Evolutionary conservation across 78 protist genomes (phyloP), one percentile per base, ranked within the genome.

Genomic region (Paratrimastix pyriformis): DNA sequence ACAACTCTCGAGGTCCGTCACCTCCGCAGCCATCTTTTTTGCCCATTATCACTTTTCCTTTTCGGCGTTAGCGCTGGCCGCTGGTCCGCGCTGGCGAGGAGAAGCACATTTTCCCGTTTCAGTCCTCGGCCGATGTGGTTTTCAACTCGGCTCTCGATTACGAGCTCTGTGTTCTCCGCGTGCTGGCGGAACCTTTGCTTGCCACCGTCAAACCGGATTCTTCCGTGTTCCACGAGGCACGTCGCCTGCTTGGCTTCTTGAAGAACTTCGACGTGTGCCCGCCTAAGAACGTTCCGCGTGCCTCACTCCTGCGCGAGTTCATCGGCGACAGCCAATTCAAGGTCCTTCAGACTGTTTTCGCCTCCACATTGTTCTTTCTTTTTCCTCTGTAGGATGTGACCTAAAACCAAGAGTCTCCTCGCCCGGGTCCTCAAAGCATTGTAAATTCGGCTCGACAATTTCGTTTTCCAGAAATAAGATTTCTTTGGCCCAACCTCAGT

Each of bases 131-230:
- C 37, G 86, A 83, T 54, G 3, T 72, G 32, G 42, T 52, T 38
- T 55, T 83, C 45, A 83, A 83, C 65, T 37, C 79, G 7, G 83
- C 82, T 3, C 60, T 83, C 43, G 82, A 55, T 26, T 83, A 83
- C 40, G 86, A 83, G 54, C 38, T 83, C 18, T 1, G 35, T 29
- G 83, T 54, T 2, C 65, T 83, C 15, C 1, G 38, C 3, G 59
- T 32, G 48, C 45, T 42, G 44, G 72, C 59, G n/a, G 55, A 15
- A 6, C 83, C 83, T 13, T 74, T 83, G 40, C 66, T 83, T 1
- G 9, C n/a, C 15, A 18, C 13, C 33, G 8, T 81, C 62, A 59
- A 9, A 43, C 62, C 85, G 6, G 42, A 13, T 5, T 40, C 74
- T 0, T 0, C 40, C 18, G 58, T 3, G 35, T 74, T 58, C 65